Evolutionary conservation across 2,329 filamentous ascomycete species (phyloP).

Genomic region (Ascochyta koolunga): DNA sequence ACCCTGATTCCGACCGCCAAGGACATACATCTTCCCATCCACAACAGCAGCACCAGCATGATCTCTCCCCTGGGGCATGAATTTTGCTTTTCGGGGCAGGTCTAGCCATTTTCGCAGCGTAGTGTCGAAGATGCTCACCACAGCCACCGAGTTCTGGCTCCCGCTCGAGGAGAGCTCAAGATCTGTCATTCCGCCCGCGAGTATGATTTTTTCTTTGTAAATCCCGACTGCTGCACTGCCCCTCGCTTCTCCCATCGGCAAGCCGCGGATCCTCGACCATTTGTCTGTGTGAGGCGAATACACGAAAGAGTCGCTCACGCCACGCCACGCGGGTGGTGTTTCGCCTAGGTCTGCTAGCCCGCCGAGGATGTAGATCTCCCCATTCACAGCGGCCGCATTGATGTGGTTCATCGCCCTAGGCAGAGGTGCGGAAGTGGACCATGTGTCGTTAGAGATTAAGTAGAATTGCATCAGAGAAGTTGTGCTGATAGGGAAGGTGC

Average conservation of each 20-base stretch:
- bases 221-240: conserved; percentile 33
- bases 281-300: conserved; percentile 4
- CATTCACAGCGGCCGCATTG: conserved; percentile 29
- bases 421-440: conserved; percentile 21
- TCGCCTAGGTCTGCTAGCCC: conserved; percentile 20
- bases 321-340: conserved; percentile 15
- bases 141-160: conserved; percentile 14
- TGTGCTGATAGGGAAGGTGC: conserved; percentile 14
- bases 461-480: conserved; percentile 30
- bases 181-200: conserved; percentile 29
- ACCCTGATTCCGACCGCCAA: conserved; percentile 28
- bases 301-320: conserved; percentile 18
- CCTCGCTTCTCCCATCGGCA: conserved; percentile 7
- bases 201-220: conserved; percentile 20
- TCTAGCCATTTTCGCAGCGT: neutral
- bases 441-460: conserved; percentile 24
- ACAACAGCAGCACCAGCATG: conserved; percentile 35
- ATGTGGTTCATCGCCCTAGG: conserved; percentile 33
- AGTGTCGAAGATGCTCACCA: conserved; percentile 20
- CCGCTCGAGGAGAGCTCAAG: conserved; percentile 12
- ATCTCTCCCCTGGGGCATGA: conserved; percentile 29
- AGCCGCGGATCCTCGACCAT: neutral
- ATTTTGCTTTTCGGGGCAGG: conserved; percentile 13
- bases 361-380: conserved; percentile 34
- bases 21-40: conserved; percentile 29